Evolutionary conservation across 495 filamentous ascomycete species (phyloP).

Genomic region (Jackrogersella minutella): DNA sequence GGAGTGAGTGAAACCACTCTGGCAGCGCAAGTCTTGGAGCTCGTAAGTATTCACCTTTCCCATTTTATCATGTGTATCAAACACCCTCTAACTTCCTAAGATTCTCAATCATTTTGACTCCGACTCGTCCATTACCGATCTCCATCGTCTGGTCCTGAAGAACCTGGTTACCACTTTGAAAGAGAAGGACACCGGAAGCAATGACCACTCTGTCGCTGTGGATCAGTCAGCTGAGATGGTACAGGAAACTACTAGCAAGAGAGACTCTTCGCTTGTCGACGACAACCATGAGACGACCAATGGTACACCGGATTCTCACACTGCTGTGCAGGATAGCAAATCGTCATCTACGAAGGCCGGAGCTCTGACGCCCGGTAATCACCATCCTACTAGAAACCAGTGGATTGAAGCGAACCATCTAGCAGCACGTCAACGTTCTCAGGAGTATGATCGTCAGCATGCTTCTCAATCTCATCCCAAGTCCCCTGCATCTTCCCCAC

Average conservation of each 20-base stretch:
- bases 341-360: too few relatives aligned
- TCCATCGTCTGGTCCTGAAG: constrained; percentile 13
- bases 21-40: background rate
- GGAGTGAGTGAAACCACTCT: background rate
- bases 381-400: too few relatives aligned
- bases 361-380: too few relatives aligned
- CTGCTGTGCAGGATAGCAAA: background rate
- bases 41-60: constrained; percentile 6
- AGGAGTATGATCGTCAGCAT: too few relatives aligned
- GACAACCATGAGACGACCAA: too few relatives aligned
- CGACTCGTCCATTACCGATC: background rate
- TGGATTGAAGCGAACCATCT: too few relatives aligned
- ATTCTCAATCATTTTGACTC: background rate
- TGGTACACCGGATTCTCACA: too few relatives aligned
- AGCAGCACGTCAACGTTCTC: too few relatives aligned
- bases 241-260: too few relatives aligned
- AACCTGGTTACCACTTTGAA: background rate
- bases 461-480: too few relatives aligned
- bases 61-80: too few relatives aligned
- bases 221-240: background rate
- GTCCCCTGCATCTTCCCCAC: too few relatives aligned
- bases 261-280: background rate
- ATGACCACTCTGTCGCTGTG: background rate
- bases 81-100: constrained; percentile 3
- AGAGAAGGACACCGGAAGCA: background rate